Evolutionary conservation across 768 basidiomycete genomes (phyloP).

Genomic region (Dacryopinax spathularia): DNA sequence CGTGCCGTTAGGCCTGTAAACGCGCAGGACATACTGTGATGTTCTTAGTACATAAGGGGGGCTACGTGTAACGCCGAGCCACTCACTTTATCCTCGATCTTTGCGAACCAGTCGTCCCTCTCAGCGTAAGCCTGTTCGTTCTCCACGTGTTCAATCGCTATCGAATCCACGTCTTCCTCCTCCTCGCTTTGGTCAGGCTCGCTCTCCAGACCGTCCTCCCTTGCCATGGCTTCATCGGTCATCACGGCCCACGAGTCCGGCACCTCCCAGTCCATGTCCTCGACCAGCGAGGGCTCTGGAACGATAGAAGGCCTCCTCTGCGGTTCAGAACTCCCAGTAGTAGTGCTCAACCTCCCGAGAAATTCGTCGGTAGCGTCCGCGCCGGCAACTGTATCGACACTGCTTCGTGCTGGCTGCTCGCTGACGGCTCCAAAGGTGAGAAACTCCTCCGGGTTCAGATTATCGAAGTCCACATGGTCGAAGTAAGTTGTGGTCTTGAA

Average conservation of each 20-base stretch:
- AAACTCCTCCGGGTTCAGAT: background rate
- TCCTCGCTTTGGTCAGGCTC: conserved; percentile 16
- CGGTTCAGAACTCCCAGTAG: background rate
- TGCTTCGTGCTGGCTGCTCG: background rate
- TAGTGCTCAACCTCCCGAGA: background rate
- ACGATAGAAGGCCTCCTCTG: background rate
- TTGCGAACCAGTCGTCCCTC: conserved; percentile 8
- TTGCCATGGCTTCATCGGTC: conserved; percentile 19
- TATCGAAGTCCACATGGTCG: background rate
- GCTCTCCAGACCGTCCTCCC: conserved; percentile 18
- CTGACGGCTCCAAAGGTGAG: background rate
- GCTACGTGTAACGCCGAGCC: no score
- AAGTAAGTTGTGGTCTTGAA: background rate
- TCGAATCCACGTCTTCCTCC: background rate
- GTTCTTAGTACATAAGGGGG: no score
- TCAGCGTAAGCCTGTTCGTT: conserved; percentile 9
- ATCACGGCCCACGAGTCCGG: conserved; percentile 35
- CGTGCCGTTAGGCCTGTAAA: conserved; percentile 58
- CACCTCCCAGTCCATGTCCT: conserved; percentile 12
- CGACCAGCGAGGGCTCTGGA: background rate
- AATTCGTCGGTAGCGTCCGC: background rate
- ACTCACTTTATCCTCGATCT: background rate
- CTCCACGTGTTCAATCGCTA: conserved; percentile 1
- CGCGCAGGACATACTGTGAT: conserved; percentile 58
- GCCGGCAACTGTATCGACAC: background rate